Evolutionary conservation across 768 basidiomycete species (phyloP), one percentile per base, ranked within the genome.

Genomic region (Boletus tylopilopsis): DNA sequence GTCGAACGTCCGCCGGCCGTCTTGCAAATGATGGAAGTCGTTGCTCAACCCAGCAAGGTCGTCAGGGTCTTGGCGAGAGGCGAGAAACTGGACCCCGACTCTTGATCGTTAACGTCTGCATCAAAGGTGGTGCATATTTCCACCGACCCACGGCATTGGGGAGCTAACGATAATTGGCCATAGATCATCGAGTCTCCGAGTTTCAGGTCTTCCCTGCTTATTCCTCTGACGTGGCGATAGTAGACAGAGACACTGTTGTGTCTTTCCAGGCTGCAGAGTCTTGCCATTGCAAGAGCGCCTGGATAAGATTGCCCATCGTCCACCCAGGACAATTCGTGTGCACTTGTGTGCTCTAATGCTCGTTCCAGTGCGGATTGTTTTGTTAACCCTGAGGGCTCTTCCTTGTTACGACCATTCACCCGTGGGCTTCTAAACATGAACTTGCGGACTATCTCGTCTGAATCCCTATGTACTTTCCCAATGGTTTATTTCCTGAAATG

Each of bases 31-130:
- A 88, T 87, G 85, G 84, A 84, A 54, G 79, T 80, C 66, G 76
- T 87, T 9, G 73, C 83, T 19, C 84, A 87, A 55, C 84, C 86
- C 7, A 84, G 78, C 64, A 84, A 81, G 54, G 84, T 87, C 55
- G 82, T 91, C 29, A 75, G 88, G 22, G 84, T 92, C 24, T 79
- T 92, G 51, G 87, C 90, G 2, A 80, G 90, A 12, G 90, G 90
- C 27, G 90, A 92, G 76, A 90, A 90, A 67, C 68, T 92, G 45
- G 88, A 92, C 36, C 79, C 78, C 33, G 72, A 66, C 38, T 54
- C 67, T 4, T 70, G 56, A 59, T 7, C 22, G 4, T 39, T 16
- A 25, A 21, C 23, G 29, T 30, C 13, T 8, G 5, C 38, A 23
- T 33, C 44, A 54, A 58, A 59, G 56, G 64, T 63, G 24, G 0